Conservation (phyloP, 2,329 filamentous ascomycete genomes). For the Teratosphaeria epicoccoides region DNA sequence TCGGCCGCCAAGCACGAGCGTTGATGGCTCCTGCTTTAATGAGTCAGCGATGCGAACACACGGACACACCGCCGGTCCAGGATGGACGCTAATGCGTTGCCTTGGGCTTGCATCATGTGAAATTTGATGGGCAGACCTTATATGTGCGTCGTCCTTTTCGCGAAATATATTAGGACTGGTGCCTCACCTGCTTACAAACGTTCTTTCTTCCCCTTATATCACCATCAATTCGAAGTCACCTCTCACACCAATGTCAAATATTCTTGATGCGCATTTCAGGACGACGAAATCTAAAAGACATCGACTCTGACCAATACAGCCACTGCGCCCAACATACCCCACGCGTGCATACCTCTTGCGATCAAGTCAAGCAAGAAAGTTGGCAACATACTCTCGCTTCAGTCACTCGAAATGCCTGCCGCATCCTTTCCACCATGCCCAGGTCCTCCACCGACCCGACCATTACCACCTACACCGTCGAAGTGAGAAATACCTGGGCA, state of each 20-base stretch:
- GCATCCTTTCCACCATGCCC: slow-evolving; percentile 1
- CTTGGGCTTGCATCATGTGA: slow-evolving; percentile 1
- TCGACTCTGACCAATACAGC: background rate
- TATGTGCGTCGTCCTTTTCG: background rate
- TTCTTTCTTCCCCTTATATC: background rate
- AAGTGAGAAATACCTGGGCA: background rate
- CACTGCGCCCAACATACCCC: background rate
- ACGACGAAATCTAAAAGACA: background rate
- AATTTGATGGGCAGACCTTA: background rate
- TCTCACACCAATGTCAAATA: background rate
- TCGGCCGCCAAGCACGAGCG: background rate
- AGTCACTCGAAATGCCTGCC: background rate
- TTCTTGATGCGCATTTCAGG: background rate
- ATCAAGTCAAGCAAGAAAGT: background rate
- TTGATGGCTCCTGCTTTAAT: background rate
- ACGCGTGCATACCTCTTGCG: background rate
- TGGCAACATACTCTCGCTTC: background rate
- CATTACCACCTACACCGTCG: background rate
- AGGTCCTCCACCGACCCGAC: background rate
- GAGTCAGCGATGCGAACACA: background rate
- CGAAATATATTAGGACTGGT: background rate
- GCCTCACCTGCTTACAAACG: background rate
- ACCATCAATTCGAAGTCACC: background rate
- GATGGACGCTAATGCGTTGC: background rate
- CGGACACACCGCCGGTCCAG: background rate